Evolutionary conservation across 176 grass and related monocot species (phyloP), one percentile per base, ranked within the genome.

Genomic region (Oryza rufipogon): DNA sequence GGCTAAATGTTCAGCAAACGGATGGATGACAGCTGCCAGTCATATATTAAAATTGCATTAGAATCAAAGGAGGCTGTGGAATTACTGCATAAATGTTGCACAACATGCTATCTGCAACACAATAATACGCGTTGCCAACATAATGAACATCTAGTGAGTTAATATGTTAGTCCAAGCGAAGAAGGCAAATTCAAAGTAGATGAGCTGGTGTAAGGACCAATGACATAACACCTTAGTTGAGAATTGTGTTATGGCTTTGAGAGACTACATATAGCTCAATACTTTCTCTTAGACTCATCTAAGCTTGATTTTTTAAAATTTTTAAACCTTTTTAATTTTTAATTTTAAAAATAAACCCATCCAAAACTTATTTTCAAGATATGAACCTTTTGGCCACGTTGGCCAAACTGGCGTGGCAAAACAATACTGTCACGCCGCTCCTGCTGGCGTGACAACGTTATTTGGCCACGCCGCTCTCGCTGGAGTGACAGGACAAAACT

Each of bases 1-100:
- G 44, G 70, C 91, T 46, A 97, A 54, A 49, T 95, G 87, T 80
- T 97, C 92, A 28, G 91, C 95, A 41, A 95, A 97, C 54, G 92
- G 92, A 95, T 97, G 95, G 51, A 95, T 97, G 60, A 97, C 95
- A 66, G 92, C 95, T 95, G 89, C 38, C 67, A 65, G n/a, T 74
- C 23, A 79, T 39, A 73, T 45, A 19, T 47, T 77, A 68, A 83
- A 73, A 73, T 68, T 69, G 23, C 38, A 38, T 91, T 63, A 83
- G 81, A 85, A 41, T 11, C 20, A 54, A 81, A 56, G 32, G 61
- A 32, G 36, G 64, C 19, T 86, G 28, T 64, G 34, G 33, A 77
- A 64, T 64, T 44, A 77, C 75, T 44, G 64, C 26, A 68, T 68
- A 79, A 71, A 25, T 80, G 52, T 25, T 20, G 42, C 16, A 80